Evolutionary conservation across 106 monocot species (phyloP).

Genomic region (Dioscorea dumetorum): DNA sequence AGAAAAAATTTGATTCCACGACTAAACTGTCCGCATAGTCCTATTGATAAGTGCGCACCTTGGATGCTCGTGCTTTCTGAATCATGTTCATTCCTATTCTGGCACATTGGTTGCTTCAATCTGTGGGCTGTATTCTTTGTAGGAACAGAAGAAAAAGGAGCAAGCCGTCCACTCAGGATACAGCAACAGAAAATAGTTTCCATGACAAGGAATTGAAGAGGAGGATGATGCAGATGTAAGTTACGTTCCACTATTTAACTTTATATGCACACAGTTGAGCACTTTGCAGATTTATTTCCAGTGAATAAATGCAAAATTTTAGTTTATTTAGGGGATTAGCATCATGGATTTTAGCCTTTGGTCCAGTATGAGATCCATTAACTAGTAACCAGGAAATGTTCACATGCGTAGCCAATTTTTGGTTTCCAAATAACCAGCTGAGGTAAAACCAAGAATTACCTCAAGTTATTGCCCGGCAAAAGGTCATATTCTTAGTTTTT

Average conservation of each 20-base stretch:
- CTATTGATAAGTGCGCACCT: not conserved
- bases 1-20: not conserved
- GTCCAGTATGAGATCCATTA: too few species aligned
- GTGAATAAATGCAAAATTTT: too few species aligned
- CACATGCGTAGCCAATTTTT: too few species aligned
- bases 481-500: too few species aligned
- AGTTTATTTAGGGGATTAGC: too few species aligned
- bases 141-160: slow-evolving; percentile 25
- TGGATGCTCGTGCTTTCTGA: not conserved
- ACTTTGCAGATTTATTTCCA: too few species aligned
- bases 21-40: too few species aligned
- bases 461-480: too few species aligned
- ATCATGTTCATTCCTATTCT: not conserved
- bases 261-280: not conserved
- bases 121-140: slow-evolving; percentile 1
- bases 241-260: not conserved
- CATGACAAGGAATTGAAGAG: not conserved
- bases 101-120: not conserved
- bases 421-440: too few species aligned
- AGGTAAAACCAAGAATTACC: too few species aligned
- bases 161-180: not conserved
- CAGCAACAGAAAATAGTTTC: not conserved
- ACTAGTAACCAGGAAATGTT: too few species aligned
- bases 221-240: not conserved
- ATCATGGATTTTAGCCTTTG: too few species aligned